These are phyloP conservation scores for Zygosaccharomyces rouxii DNA, from an alignment of 805 yeast genomes.

Conservation along the genomic window DNA sequence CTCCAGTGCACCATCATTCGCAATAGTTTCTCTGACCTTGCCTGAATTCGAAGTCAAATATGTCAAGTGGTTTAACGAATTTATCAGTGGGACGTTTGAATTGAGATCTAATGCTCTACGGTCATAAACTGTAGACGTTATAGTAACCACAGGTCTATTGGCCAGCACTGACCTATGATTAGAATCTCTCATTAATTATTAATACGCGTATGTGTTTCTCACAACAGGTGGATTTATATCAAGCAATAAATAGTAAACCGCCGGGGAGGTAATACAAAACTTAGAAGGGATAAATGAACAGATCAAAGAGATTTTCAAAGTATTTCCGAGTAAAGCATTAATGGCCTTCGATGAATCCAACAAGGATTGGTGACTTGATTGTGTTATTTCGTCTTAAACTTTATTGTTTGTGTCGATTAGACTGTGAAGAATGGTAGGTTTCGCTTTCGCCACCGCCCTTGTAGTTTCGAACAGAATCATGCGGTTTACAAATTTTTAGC, in stretches of 20 bases:
- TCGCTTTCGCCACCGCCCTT: constrained; percentile 6
- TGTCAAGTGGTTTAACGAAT: constrained; percentile 85
- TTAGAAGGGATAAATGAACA: no score
- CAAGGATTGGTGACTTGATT: neutral
- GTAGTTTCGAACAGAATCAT: neutral
- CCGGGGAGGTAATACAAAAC: no score
- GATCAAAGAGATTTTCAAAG: neutral
- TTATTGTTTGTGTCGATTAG: neutral
- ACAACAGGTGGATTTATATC: neutral
- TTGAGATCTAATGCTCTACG: constrained; percentile 90
- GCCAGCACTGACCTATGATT: constrained; percentile 73
- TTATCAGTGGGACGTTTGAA: constrained; percentile 82
- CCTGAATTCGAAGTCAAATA: constrained; percentile 80
- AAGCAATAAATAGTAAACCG: neutral
- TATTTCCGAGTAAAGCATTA: neutral
- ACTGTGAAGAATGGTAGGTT: neutral
- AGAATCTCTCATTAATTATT: constrained; percentile 70
- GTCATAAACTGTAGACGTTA: constrained; percentile 85
- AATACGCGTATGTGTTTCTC: no score
- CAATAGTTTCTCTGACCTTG: constrained; percentile 84
- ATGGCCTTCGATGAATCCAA: neutral
- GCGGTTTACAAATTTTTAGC: neutral
- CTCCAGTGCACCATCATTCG: constrained; percentile 89
- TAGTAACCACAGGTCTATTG: constrained; percentile 89
- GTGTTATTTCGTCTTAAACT: neutral